These are phyloP conservation scores for Fusarium sp. DNA, from an alignment of 2,329 filamentous ascomycete species.

Conservation along the genomic window DNA sequence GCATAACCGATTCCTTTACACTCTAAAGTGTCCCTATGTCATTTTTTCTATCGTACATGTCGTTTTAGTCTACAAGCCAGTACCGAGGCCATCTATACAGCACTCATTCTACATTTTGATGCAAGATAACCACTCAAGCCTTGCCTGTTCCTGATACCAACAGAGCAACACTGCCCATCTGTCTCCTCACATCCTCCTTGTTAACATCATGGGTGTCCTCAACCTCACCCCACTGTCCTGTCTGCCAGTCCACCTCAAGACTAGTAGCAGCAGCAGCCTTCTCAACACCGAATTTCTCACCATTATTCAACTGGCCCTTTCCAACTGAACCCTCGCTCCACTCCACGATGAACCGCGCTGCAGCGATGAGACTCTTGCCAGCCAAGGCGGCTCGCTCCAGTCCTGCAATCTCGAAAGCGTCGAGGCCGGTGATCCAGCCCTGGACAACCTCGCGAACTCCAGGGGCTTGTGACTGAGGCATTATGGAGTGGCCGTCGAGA, in stretches of 20 bases:
- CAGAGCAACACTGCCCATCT: conserved; percentile 89
- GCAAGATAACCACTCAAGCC: conserved; percentile 17
- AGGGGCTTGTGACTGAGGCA: conserved; percentile 80
- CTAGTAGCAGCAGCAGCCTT: conserved; percentile 84
- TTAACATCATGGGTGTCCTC: conserved; percentile 99
- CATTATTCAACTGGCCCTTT: conserved; percentile 57
- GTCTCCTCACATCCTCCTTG: conserved; percentile 87
- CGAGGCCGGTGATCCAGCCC: conserved; percentile 81
- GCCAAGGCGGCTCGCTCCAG: conserved; percentile 88
- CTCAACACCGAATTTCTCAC: conserved; percentile 79
- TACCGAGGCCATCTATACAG: not conserved
- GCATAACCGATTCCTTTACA: not conserved
- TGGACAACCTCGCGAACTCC: conserved; percentile 83
- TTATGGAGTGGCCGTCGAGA: conserved; percentile 83
- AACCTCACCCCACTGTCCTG: conserved; percentile 92
- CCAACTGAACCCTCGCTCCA: conserved; percentile 84
- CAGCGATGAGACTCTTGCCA: conserved; percentile 87
- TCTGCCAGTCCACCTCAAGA: conserved; percentile 93
- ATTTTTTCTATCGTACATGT: conserved; percentile 35
- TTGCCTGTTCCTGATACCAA: conserved; percentile 76
- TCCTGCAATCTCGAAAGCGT: conserved; percentile 86
- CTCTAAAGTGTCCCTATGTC: not conserved
- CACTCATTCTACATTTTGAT: not conserved
- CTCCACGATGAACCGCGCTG: conserved; percentile 82
- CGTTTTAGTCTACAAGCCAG: conserved; percentile 37